Conservation (phyloP, 768 basidiomycete genomes). For the Tricholoma bakamatsutake region DNA sequence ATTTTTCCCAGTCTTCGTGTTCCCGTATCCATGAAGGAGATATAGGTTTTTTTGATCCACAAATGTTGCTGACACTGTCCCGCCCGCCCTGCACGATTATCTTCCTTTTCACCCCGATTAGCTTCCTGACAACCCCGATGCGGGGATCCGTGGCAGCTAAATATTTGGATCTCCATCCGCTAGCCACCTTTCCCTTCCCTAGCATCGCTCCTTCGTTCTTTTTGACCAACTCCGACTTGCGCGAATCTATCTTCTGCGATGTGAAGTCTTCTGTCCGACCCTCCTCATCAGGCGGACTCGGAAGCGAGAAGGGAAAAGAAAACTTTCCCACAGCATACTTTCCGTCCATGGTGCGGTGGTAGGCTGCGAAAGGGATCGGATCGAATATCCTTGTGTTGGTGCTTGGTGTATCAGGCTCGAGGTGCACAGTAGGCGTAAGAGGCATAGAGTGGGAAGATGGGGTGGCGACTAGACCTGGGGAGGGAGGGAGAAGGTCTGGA, state of each 20-base stretch:
- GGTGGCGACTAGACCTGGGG: conserved; percentile 39
- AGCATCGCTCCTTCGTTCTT: neutral
- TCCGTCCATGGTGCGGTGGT: conserved; percentile 57
- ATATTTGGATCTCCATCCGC: conserved; percentile 49
- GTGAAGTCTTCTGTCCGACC: conserved; percentile 23
- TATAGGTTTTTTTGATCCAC: conserved; percentile 19
- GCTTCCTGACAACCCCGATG: conserved; percentile 57
- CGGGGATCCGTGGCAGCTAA: conserved; percentile 64
- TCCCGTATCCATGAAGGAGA: conserved; percentile 41
- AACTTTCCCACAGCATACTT: conserved; percentile 79
- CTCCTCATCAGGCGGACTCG: conserved; percentile 54
- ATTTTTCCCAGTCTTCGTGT: conserved; percentile 41
- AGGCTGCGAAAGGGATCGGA: conserved; percentile 66
- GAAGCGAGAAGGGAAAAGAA: conserved; percentile 57
- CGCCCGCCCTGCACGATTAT: conserved; percentile 29
- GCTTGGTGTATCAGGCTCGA: conserved; percentile 27
- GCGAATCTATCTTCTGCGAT: neutral
- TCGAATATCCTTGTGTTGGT: conserved; percentile 42
- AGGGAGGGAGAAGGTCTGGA: conserved; percentile 42
- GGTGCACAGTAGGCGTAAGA: conserved; percentile 47
- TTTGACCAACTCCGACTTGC: neutral
- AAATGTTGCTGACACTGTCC: conserved; percentile 4
- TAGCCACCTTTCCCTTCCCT: neutral
- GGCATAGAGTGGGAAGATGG: conserved; percentile 42
- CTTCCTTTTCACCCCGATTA: conserved; percentile 71